Evolutionary conservation across 257 asterid species (phyloP).

Genomic region (Plectranthus barbatus): DNA sequence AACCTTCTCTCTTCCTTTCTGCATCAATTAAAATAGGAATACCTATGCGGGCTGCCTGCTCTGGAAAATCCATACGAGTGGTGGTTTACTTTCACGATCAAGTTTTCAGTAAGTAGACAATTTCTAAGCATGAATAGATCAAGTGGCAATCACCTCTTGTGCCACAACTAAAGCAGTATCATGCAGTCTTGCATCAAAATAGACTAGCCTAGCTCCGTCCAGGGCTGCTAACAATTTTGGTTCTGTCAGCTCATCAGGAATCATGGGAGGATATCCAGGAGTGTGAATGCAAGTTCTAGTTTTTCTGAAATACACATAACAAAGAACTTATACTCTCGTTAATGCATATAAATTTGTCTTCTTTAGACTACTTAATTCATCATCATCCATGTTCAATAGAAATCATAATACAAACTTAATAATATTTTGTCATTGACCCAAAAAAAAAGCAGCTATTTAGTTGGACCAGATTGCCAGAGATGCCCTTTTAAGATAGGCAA

Average conservation of each 20-base stretch:
- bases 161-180: slow-evolving; percentile 83
- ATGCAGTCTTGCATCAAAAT: slow-evolving; percentile 72
- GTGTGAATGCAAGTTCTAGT: slow-evolving; percentile 96
- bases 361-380: background rate
- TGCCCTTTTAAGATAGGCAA: background rate
- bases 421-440: slow-evolving; percentile 2
- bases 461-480: slow-evolving; percentile 1
- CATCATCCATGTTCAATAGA: background rate
- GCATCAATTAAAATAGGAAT: slow-evolving; percentile 87
- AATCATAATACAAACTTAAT: background rate
- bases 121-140: slow-evolving; percentile 5
- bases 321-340: background rate
- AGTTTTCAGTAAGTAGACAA: background rate
- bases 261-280: slow-evolving; percentile 92
- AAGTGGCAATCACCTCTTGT: slow-evolving; percentile 56
- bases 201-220: slow-evolving; percentile 64
- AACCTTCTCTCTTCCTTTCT: slow-evolving; percentile 84
- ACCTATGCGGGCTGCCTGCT: slow-evolving; percentile 87
- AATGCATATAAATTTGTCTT: background rate
- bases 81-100: slow-evolving; percentile 24
- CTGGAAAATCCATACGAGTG: slow-evolving; percentile 52
- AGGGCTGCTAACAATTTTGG: slow-evolving; percentile 53
- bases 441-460: background rate
- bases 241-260: slow-evolving; percentile 67
- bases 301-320: slow-evolving; percentile 48